Conservation (phyloP, 495 filamentous ascomycete species). For the Bombardia bombarda region DNA sequence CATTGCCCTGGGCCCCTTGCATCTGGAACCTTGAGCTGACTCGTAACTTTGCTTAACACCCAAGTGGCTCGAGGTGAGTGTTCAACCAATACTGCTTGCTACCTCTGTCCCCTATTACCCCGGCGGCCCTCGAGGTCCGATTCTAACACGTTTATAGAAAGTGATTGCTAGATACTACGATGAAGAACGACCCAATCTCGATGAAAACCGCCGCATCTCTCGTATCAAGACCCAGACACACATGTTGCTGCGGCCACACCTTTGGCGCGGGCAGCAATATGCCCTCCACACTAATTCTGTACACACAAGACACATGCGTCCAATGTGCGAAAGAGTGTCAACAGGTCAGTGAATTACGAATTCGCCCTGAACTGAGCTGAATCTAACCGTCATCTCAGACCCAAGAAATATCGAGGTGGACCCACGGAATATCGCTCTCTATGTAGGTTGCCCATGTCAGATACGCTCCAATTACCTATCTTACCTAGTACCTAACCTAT, state of each 20-base stretch:
- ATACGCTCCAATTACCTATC: background rate
- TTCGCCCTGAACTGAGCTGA: too few species aligned
- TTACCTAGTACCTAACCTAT: background rate
- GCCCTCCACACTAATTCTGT: slow-evolving; percentile 16
- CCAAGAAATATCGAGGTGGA: slow-evolving; percentile 9
- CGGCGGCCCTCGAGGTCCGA: too few species aligned
- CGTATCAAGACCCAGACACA: slow-evolving; percentile 1
- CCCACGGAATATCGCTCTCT: slow-evolving; percentile 30
- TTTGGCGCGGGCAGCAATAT: slow-evolving; percentile 23
- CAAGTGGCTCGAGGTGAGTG: background rate
- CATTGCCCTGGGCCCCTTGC: background rate
- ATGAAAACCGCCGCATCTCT: background rate
- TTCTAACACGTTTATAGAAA: background rate
- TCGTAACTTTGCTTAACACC: background rate
- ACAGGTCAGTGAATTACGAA: too few species aligned
- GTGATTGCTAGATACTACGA: background rate
- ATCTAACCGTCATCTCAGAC: background rate
- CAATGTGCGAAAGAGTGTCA: slow-evolving; percentile 24
- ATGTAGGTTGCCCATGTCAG: slow-evolving; percentile 18
- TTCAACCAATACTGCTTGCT: background rate
- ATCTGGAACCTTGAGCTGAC: background rate
- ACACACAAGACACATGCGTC: slow-evolving; percentile 31
- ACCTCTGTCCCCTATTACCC: background rate
- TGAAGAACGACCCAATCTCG: background rate
- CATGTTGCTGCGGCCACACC: slow-evolving; percentile 21